phyloP scores from a whole-genome alignment of 768 basidiomycete species.

The Lactarius tabidus region DNA sequence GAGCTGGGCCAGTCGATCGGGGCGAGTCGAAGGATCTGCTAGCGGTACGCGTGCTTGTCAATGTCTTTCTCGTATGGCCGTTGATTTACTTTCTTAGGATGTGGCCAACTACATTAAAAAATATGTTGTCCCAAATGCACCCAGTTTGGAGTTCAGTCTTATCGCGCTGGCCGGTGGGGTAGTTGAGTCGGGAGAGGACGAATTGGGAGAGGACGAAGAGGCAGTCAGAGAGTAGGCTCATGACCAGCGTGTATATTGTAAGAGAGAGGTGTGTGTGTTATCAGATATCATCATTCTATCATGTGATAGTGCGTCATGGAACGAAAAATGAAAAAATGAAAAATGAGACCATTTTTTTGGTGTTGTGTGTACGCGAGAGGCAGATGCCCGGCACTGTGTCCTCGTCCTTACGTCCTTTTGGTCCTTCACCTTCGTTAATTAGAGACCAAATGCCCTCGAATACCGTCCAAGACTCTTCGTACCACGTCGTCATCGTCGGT shows the following conservation, averaged over 20 bases:
- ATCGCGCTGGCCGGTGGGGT: constrained; percentile 45
- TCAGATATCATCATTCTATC: neutral
- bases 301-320: neutral
- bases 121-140: constrained; percentile 50
- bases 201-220: too few relatives aligned
- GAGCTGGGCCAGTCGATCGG: constrained; percentile 76
- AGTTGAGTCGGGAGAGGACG: neutral
- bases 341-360: neutral
- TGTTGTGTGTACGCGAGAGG: neutral
- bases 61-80: neutral
- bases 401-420: too few relatives aligned
- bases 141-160: constrained; percentile 62
- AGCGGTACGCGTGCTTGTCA: constrained; percentile 36
- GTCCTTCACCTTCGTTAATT: neutral
- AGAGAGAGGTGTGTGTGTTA: neutral
- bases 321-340: neutral
- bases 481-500: constrained; percentile 87
- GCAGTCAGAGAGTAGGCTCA: too few relatives aligned
- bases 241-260: too few relatives aligned
- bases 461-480: constrained; percentile 33
- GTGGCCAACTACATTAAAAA: constrained; percentile 59
- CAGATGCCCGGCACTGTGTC: neutral
- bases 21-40: constrained; percentile 60
- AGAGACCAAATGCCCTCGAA: neutral
- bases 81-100: constrained; percentile 41